Percentiles rank a stretch among this genome's conserved stretches.
Conservation (phyloP, 169 alveolate species). For the Eimeria maxima region DNA sequence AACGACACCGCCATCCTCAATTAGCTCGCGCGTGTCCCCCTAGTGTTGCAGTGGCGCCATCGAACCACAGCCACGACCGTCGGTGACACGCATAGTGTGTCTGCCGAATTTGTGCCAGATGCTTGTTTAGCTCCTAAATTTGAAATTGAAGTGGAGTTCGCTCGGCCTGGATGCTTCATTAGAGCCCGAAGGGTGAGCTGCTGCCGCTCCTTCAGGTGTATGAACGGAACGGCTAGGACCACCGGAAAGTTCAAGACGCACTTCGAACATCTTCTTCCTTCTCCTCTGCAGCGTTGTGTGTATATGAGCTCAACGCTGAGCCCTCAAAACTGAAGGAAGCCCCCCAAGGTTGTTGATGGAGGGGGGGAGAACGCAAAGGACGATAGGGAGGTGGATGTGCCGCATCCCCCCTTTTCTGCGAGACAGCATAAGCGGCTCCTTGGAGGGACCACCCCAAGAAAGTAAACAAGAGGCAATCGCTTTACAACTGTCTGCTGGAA, state of each 20-base stretch:
- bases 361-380: not conserved
- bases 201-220: not conserved
- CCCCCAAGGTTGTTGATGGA: not conserved
- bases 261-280: not conserved
- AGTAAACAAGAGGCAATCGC: not conserved
- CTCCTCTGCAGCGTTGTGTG: not conserved
- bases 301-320: not conserved
- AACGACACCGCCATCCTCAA: not conserved
- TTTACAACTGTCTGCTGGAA: not conserved
- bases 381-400: not conserved
- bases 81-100: not conserved
- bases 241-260: not conserved
- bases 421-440: not conserved
- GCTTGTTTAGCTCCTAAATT: not conserved
- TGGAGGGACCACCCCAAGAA: not conserved
- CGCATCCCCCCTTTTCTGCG: not conserved
- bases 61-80: slow-evolving; percentile 24
- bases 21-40: not conserved
- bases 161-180: not conserved
- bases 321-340: slow-evolving; percentile 6
- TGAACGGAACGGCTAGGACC: not conserved
- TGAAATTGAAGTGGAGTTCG: not conserved
- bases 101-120: not conserved
- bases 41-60: not conserved
- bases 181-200: slow-evolving; percentile 4